These are phyloP conservation scores for Zelonia costaricensis DNA, from an alignment of 208 protist genomes.

Conservation along the genomic window DNA sequence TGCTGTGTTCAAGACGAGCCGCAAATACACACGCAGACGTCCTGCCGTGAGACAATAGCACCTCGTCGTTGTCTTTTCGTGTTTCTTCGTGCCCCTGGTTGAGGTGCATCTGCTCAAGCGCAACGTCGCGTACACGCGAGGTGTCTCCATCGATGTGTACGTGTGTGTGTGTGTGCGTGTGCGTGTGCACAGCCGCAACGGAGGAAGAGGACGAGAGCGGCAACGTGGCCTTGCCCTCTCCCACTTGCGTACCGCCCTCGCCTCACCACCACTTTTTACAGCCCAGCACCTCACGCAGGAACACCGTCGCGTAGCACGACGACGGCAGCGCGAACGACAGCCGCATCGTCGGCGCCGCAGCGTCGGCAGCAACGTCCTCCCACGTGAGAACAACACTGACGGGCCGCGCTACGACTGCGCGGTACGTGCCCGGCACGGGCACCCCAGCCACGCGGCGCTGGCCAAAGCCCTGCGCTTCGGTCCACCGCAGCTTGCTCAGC, in stretches of 20 bases:
- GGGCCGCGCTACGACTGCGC: slow-evolving; percentile 44
- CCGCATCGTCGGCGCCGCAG: slow-evolving; percentile 10
- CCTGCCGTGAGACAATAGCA: too few relatives aligned
- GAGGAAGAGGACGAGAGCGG: background rate
- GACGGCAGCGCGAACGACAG: slow-evolving; percentile 67
- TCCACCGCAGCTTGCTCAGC: slow-evolving; percentile 27
- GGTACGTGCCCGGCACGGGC: slow-evolving; percentile 56
- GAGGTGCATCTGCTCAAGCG: too few relatives aligned
- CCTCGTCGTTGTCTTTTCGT: too few relatives aligned
- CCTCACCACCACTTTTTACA: slow-evolving; percentile 67
- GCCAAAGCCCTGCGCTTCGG: slow-evolving; percentile 29
- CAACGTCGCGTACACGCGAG: too few relatives aligned
- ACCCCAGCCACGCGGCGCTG: slow-evolving; percentile 68
- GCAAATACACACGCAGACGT: too few relatives aligned
- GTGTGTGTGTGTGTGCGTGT: slow-evolving; percentile 21
- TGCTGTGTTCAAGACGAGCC: too few relatives aligned
- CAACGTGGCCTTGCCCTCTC: background rate
- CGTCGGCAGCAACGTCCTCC: background rate
- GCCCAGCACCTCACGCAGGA: slow-evolving; percentile 72
- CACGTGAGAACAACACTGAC: slow-evolving; percentile 8
- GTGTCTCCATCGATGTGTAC: background rate
- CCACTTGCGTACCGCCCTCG: background rate
- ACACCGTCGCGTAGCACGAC: slow-evolving; percentile 85
- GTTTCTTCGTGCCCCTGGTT: too few relatives aligned
- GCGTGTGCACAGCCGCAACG: background rate